Base-by-base conservation (phyloP, 805 yeast genomes). In the Teunomyces aglyptinius region DNA sequence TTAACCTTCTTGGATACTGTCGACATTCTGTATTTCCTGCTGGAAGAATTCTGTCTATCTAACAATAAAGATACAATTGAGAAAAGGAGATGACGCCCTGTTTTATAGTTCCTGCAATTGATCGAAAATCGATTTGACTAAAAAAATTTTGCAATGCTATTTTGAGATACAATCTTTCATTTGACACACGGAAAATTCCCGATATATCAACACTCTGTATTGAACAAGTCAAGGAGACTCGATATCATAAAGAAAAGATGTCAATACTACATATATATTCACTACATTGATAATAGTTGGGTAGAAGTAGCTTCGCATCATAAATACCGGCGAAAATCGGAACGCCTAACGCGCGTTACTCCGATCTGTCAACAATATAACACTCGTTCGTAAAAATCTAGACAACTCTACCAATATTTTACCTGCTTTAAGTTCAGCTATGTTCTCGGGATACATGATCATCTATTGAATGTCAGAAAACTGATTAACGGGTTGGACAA, bases 1-100 rank as follows among this genome's bases (percentile, higher is more conserved):
- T 22, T 44, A 13, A 50, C 50, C 41, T 50, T 50, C 46, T 46
- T 46, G 5, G 36, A 16, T 40, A 16, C 34, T 19, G 19, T 27
- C n/a, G 43, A 40, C 34, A 28, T 18, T 22, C 12, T 24, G 26
- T 26, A 6, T 3, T 40, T 31, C 33, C 16, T 31, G 7, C 33
- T 31, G 33, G 13, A 8, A 13, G 15, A 31, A 31, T 13, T 31
- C 18, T 31, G 16, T 31, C 28, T 19, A 15, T 38, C 12, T 15
- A 16, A 34, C 41, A 20, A 38, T 5, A 7, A 15, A 38, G 33
- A 31, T 24, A 24, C 26, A 24, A 24, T 8, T 8, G 26, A 24
- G 26, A 24, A 24, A 24, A 24, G 26, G 26, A 31, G 33, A 31
- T 31, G 33, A 31, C 33, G 33, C 33, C 33, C 12, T 31, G 33